Evolutionary conservation across 2,329 filamentous ascomycete genomes (phyloP).

Genomic region (Acarospora socialis): DNA sequence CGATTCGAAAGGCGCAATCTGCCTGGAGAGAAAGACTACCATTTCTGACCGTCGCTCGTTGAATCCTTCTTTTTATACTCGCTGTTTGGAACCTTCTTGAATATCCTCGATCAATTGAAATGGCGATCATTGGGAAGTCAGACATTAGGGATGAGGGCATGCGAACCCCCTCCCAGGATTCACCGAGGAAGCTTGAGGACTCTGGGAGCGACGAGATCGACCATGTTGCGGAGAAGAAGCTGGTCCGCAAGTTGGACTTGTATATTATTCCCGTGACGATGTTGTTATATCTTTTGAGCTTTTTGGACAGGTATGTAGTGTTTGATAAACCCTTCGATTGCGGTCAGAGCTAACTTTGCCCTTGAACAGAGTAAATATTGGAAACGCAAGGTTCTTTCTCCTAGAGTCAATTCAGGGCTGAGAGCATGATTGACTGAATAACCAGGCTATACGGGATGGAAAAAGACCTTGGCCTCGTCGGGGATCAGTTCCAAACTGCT

Average conservation of each 20-base stretch:
- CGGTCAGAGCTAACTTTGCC: not conserved
- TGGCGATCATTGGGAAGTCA: too few relatives aligned
- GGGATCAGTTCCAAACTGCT: conserved; percentile 55
- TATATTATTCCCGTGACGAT: conserved; percentile 53
- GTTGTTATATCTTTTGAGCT: conserved; percentile 59
- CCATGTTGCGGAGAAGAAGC: conserved; percentile 31
- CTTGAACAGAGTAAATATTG: conserved; percentile 4
- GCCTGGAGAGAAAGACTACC: too few relatives aligned
- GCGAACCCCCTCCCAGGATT: too few relatives aligned
- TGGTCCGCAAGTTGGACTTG: conserved; percentile 51
- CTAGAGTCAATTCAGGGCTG: conserved; percentile 36
- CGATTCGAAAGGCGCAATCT: too few relatives aligned
- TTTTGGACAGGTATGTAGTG: conserved; percentile 49
- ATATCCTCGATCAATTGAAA: too few relatives aligned
- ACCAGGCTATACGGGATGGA: conserved; percentile 47
- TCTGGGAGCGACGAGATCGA: too few relatives aligned
- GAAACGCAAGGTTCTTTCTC: conserved; percentile 10
- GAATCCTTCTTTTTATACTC: too few relatives aligned
- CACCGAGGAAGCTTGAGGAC: too few relatives aligned
- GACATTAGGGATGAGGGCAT: too few relatives aligned
- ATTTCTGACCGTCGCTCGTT: too few relatives aligned
- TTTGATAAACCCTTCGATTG: conserved; percentile 1
- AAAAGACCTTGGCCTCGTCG: conserved; percentile 43
- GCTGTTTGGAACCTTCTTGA: too few relatives aligned
- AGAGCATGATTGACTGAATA: conserved; percentile 66